A percentile compares a stretch with the other conserved stretches of the same genome.
These are phyloP conservation scores for Zanthoxylum bungeanum DNA, from an alignment of 345 rosid genomes.

Conservation along the genomic window DNA sequence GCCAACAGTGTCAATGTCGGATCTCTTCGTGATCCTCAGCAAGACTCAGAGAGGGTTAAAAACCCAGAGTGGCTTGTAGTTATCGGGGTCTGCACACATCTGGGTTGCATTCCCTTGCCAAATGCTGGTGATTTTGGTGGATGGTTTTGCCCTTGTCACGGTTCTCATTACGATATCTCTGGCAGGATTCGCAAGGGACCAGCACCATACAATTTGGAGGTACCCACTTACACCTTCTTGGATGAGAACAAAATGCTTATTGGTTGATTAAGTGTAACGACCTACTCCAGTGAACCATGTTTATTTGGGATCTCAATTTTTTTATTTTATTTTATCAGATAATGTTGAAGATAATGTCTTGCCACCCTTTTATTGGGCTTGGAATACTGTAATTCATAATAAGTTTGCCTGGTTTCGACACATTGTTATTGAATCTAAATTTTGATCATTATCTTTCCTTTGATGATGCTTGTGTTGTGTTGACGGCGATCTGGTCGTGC, in stretches of 20 bases:
- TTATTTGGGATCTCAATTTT: slow-evolving; percentile 11
- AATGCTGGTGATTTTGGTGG: slow-evolving; percentile 98
- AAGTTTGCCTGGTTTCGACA: slow-evolving; percentile 19
- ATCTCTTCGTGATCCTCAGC: slow-evolving; percentile 87
- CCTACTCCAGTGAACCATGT: neutral
- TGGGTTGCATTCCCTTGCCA: slow-evolving; percentile 96
- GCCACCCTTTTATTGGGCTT: slow-evolving; percentile 13
- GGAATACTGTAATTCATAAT: slow-evolving; percentile 14
- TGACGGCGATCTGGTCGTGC: too few relatives aligned
- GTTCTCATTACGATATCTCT: slow-evolving; percentile 90
- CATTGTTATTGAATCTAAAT: slow-evolving; percentile 2
- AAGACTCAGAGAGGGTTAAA: slow-evolving; percentile 72
- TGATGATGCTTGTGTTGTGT: neutral
- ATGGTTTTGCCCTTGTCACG: slow-evolving; percentile 98
- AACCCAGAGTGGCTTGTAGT: slow-evolving; percentile 90
- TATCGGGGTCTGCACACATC: slow-evolving; percentile 92
- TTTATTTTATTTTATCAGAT: slow-evolving; percentile 26
- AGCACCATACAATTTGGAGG: slow-evolving; percentile 90
- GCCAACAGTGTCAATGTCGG: slow-evolving; percentile 82
- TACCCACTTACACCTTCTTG: slow-evolving; percentile 86
- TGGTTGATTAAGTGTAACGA: slow-evolving; percentile 48
- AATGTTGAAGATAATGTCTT: slow-evolving; percentile 37
- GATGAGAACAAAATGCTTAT: slow-evolving; percentile 78
- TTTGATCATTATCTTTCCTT: neutral
- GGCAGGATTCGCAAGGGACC: slow-evolving; percentile 96